Conservation (phyloP, 768 basidiomycete species). For the Tylopilus felleus region DNA sequence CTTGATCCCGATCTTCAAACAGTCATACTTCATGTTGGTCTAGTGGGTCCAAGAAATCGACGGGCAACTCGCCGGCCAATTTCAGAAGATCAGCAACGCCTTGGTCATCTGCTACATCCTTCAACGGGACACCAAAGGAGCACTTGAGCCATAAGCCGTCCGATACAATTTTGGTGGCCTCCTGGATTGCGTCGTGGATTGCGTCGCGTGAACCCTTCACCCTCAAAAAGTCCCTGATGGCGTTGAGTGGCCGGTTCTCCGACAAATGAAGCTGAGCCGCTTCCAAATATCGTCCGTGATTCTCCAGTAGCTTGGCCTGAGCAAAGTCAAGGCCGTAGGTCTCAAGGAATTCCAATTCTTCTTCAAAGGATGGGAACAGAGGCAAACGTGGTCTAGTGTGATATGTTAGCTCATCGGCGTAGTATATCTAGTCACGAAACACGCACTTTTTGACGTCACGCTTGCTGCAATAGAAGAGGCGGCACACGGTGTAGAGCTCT, state of each 20-base stretch:
- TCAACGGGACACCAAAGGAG: conserved; percentile 37
- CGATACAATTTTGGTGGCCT: conserved; percentile 39
- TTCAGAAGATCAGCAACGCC: conserved; percentile 24
- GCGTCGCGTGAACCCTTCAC: conserved; percentile 30
- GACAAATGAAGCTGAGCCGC: conserved; percentile 51
- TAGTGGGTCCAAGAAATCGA: conserved; percentile 1
- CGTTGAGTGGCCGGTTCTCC: conserved; percentile 46
- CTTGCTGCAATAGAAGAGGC: conserved; percentile 43
- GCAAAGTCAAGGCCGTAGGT: conserved; percentile 50
- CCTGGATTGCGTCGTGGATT: conserved; percentile 8
- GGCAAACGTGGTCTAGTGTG: conserved; percentile 41
- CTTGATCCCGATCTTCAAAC: neutral
- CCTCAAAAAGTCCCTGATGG: conserved; percentile 43
- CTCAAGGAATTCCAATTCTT: conserved; percentile 55
- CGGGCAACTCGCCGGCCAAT: conserved; percentile 17
- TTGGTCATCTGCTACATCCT: neutral
- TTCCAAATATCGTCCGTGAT: conserved; percentile 40
- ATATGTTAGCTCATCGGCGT: neutral
- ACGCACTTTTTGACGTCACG: conserved; percentile 19
- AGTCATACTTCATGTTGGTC: conserved; percentile 13
- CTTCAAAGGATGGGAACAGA: conserved; percentile 51
- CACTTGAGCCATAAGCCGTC: conserved; percentile 44
- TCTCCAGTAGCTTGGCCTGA: conserved; percentile 43
- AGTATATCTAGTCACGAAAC: neutral
- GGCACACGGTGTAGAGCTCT: conserved; percentile 44